Evolutionary conservation across 83 land plant genomes (phyloP).

Genomic region (Diphasiastrum complanatum): DNA sequence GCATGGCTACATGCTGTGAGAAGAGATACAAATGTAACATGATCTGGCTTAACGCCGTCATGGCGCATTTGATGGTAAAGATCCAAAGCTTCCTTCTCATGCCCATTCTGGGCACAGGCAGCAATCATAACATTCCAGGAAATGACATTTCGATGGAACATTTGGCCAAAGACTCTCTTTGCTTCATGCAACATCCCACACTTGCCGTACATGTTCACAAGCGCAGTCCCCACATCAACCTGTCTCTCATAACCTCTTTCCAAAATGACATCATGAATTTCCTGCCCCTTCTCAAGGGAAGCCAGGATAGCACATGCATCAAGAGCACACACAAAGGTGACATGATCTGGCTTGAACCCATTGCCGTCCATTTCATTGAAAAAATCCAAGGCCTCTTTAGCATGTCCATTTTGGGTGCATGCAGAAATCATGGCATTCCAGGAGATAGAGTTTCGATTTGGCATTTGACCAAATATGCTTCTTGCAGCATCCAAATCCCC

Average conservation of each 20-base stretch:
- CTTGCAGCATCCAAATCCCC: slow-evolving; percentile 17
- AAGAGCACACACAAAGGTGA: slow-evolving; percentile 38
- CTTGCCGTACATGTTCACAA: slow-evolving; percentile 43
- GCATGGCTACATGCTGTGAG: slow-evolving; percentile 44
- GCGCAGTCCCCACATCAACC: slow-evolving; percentile 35
- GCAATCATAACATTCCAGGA: slow-evolving; percentile 43
- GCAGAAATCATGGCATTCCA: slow-evolving; percentile 29
- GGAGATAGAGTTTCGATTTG: slow-evolving; percentile 18
- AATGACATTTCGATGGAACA: slow-evolving; percentile 25
- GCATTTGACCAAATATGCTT: slow-evolving; percentile 17
- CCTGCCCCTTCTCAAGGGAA: slow-evolving; percentile 23
- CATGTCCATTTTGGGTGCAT: slow-evolving; percentile 20
- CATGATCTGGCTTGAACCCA: slow-evolving; percentile 17
- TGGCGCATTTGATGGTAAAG: slow-evolving; percentile 32
- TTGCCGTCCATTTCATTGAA: slow-evolving; percentile 25
- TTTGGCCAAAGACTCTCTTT: slow-evolving; percentile 20
- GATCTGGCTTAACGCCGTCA: slow-evolving; percentile 33
- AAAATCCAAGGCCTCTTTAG: slow-evolving; percentile 21
- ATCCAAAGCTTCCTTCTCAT: slow-evolving; percentile 24
- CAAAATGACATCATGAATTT: slow-evolving; percentile 37
- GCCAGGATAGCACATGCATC: slow-evolving; percentile 27
- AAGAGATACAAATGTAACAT: slow-evolving; percentile 35
- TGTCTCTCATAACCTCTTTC: slow-evolving; percentile 28
- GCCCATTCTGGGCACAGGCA: slow-evolving; percentile 39
- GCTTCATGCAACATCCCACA: slow-evolving; percentile 32